phyloP scores from a whole-genome alignment of 2,329 filamentous ascomycete species.

The Nigrospora osmanthi region DNA sequence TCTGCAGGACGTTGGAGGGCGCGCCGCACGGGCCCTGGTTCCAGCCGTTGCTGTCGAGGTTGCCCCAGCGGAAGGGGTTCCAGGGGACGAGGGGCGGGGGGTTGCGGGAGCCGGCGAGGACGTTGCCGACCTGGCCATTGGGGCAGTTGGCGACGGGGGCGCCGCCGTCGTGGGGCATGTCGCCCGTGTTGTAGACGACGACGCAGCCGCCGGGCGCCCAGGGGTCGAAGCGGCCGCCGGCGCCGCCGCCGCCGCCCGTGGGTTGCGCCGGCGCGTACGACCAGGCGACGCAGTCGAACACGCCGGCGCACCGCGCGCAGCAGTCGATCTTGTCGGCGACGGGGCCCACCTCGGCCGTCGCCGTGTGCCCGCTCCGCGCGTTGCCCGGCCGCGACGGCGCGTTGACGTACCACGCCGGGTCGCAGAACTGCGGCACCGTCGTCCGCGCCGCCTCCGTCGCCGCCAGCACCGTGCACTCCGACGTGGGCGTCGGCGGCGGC shows the following conservation, averaged over 20 bases:
- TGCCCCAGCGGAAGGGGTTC: neutral
- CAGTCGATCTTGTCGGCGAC: neutral
- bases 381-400: neutral
- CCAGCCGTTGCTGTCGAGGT: conserved; percentile 1
- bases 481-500: neutral
- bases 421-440: neutral
- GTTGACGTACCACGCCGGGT: neutral
- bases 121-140: neutral
- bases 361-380: neutral
- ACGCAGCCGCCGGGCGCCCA: neutral
- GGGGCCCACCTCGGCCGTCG: neutral
- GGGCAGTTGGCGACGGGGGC: neutral
- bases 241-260: too few relatives aligned
- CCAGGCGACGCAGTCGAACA: conserved; percentile 1
- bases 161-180: neutral
- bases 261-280: neutral
- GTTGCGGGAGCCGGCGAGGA: neutral
- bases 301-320: neutral
- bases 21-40: neutral
- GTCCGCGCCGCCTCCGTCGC: neutral
- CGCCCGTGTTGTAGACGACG: neutral
- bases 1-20: neutral
- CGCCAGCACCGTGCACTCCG: neutral
- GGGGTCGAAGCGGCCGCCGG: neutral
- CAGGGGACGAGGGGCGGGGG: neutral